A percentile compares a stretch with the other conserved stretches of the same genome.
These are phyloP conservation scores for Cytospora paraplurivora DNA, from an alignment of 2,329 filamentous ascomycete genomes.

Conservation along the genomic window DNA sequence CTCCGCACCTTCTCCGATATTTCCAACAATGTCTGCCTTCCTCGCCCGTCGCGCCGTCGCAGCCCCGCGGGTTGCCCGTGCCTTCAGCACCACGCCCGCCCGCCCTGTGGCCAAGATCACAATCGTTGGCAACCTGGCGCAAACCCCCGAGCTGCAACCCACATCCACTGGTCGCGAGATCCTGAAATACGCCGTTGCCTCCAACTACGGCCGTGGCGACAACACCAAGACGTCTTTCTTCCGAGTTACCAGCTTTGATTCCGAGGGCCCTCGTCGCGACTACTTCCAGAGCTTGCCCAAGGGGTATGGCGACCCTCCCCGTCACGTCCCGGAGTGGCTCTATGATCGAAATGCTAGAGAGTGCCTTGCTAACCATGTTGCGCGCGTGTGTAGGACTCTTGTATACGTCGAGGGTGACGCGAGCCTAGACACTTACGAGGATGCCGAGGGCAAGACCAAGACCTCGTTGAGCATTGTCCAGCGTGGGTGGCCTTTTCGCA, in stretches of 20 bases:
- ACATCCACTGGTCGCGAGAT: constrained; percentile 73
- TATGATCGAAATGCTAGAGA: constrained; percentile 9
- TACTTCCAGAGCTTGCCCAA: constrained; percentile 75
- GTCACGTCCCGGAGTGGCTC: not conserved
- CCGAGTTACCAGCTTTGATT: constrained; percentile 70
- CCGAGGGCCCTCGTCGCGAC: constrained; percentile 70
- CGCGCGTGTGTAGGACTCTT: constrained; percentile 60
- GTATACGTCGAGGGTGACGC: constrained; percentile 86
- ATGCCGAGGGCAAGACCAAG: constrained; percentile 68
- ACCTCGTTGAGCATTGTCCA: constrained; percentile 72
- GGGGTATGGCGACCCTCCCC: constrained; percentile 65
- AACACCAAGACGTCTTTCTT: constrained; percentile 86
- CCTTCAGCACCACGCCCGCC: constrained; percentile 73
- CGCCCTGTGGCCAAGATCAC: constrained; percentile 76
- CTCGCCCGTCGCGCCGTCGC: constrained; percentile 34
- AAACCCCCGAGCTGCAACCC: constrained; percentile 72
- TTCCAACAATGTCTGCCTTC: constrained; percentile 31
- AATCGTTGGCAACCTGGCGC: constrained; percentile 82
- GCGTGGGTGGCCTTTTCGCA: constrained; percentile 61
- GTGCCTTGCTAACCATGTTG: constrained; percentile 2
- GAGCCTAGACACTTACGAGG: constrained; percentile 66
- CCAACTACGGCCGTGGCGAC: constrained; percentile 65
- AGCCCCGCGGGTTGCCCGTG: constrained; percentile 53
- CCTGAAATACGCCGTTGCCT: constrained; percentile 76
- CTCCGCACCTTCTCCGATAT: not conserved